Percentiles rank a stretch among this genome's conserved stretches.
These are phyloP conservation scores for Clonostachys chloroleuca DNA, from an alignment of 2,329 filamentous ascomycete genomes.

Conservation along the genomic window DNA sequence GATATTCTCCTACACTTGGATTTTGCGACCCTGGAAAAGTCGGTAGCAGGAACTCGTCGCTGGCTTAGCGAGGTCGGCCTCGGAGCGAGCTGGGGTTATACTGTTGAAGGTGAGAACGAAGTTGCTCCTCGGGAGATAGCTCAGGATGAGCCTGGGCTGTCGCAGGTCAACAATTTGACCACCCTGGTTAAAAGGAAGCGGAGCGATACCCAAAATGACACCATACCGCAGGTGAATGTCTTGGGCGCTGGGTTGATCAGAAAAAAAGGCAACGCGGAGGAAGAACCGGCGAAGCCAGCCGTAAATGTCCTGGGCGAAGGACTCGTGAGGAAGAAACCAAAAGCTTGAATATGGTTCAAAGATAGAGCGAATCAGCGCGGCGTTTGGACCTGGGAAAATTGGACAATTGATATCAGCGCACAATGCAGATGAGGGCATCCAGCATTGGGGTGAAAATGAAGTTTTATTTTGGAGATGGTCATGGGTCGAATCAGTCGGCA, in stretches of 20 bases:
- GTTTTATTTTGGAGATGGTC: no score
- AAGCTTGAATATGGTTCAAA: conserved; percentile 18
- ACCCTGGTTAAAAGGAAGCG: conserved; percentile 44
- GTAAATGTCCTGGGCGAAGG: conserved; percentile 44
- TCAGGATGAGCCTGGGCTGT: conserved; percentile 2
- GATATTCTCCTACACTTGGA: conserved; percentile 71
- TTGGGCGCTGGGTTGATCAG: conserved; percentile 44
- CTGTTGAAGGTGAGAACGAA: conserved; percentile 38
- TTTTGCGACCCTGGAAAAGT: conserved; percentile 62
- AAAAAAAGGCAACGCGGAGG: conserved; percentile 47
- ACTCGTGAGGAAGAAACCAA: conserved; percentile 54
- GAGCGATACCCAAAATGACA: conserved; percentile 1
- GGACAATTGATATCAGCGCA: no score
- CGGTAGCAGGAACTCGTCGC: conserved; percentile 58
- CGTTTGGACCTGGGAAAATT: no score
- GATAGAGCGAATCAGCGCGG: neutral
- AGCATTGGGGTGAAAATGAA: no score
- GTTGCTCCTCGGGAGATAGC: conserved; percentile 6
- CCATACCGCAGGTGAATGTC: conserved; percentile 32
- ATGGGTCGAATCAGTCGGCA: no score
- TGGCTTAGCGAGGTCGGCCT: conserved; percentile 66
- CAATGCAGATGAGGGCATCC: no score
- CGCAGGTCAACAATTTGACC: conserved; percentile 39
- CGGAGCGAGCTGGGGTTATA: conserved; percentile 43
- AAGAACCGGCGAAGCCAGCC: conserved; percentile 7